Conservation (phyloP, 2,329 filamentous ascomycete genomes). For the Aciculosporium take region DNA sequence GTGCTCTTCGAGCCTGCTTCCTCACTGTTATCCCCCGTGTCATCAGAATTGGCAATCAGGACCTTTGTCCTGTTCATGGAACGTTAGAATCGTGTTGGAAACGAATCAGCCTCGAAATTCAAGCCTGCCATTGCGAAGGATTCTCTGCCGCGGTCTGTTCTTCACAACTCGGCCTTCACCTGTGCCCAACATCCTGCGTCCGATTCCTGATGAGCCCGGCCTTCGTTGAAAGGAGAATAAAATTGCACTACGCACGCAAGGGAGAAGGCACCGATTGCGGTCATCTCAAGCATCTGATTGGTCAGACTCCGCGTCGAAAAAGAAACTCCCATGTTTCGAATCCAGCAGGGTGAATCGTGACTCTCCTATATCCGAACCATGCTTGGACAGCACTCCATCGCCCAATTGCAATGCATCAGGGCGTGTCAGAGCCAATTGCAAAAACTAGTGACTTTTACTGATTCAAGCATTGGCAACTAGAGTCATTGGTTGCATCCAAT, state of each 20-base stretch:
- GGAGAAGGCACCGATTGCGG: conserved; percentile 1
- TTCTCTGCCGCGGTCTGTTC: too few relatives aligned
- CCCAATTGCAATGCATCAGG: not conserved
- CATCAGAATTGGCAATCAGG: not conserved
- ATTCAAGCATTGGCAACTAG: too few relatives aligned
- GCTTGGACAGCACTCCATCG: too few relatives aligned
- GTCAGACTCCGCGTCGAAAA: conserved; percentile 1
- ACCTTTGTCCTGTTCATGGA: not conserved
- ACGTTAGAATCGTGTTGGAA: too few relatives aligned
- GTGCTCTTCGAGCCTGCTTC: not conserved
- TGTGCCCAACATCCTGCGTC: too few relatives aligned
- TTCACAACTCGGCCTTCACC: not conserved
- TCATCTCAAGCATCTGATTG: not conserved
- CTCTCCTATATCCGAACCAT: too few relatives aligned
- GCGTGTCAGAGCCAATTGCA: not conserved
- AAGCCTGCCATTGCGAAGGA: too few relatives aligned
- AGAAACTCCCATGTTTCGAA: conserved; percentile 2
- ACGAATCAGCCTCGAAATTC: too few relatives aligned
- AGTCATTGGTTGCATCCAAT: not conserved
- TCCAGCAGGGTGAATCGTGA: not conserved
- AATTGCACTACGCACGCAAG: conserved; percentile 2
- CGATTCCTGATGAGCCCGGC: too few relatives aligned
- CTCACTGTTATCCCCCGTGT: not conserved
- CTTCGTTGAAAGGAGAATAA: not conserved
- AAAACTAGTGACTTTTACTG: not conserved